phyloP scores from a whole-genome alignment of 225 moss, liverwort and hornwort genomes.

The Straminergon stramineum region DNA sequence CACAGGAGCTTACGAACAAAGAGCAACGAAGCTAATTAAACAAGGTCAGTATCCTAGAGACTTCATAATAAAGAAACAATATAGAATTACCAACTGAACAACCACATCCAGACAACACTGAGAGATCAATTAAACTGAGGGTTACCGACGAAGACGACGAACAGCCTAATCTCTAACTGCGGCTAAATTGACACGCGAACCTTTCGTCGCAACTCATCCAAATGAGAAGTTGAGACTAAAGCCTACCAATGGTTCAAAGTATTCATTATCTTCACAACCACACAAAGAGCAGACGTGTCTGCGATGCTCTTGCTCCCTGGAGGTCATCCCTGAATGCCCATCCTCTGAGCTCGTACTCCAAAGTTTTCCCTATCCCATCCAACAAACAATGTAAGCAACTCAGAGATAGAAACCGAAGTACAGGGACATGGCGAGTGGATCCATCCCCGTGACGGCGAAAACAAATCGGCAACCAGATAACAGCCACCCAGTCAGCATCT shows the following conservation, averaged over 20 bases:
- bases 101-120: not conserved
- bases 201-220: not conserved
- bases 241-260: slow-evolving; percentile 75
- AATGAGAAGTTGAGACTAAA: not conserved
- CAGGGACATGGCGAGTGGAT: slow-evolving; percentile 2
- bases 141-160: not conserved
- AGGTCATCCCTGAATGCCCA: slow-evolving; percentile 44
- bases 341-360: slow-evolving; percentile 59
- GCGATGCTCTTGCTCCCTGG: slow-evolving; percentile 39
- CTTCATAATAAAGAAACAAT: not conserved
- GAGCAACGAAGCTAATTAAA: not conserved
- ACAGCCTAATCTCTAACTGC: not conserved
- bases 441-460: slow-evolving; percentile 44
- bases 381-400: slow-evolving; percentile 35
- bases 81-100: not conserved
- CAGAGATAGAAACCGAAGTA: slow-evolving; percentile 15
- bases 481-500: slow-evolving; percentile 99
- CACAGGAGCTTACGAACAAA: not conserved
- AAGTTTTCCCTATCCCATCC: slow-evolving; percentile 57
- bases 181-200: not conserved
- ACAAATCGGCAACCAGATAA: slow-evolving; percentile 87
- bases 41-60: not conserved
- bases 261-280: slow-evolving; percentile 96
- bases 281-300: slow-evolving; percentile 68
- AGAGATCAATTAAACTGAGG: not conserved